These are phyloP conservation scores for Pythium sukuiense DNA, from an alignment of 352 stramenopile genomes.

Conservation along the genomic window DNA sequence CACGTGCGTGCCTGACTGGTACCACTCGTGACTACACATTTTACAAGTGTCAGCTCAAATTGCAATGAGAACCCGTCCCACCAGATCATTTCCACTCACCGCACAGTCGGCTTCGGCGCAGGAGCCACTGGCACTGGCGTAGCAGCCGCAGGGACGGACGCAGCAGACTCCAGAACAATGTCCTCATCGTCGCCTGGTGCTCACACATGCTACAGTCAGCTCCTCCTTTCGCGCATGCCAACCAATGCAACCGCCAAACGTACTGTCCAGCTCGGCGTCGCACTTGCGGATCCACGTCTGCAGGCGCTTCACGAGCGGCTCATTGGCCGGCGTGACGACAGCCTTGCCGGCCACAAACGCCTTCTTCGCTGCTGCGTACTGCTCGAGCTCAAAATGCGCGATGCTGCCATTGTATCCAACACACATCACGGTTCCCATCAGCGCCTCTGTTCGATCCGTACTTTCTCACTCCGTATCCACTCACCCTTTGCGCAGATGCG, in stretches of 20 bases:
- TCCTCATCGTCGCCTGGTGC: constrained; percentile 28
- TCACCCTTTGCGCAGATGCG: constrained; percentile 72
- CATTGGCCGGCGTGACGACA: constrained; percentile 28
- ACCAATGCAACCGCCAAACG: constrained; percentile 12
- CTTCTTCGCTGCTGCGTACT: constrained; percentile 61
- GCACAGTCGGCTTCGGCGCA: constrained; percentile 23
- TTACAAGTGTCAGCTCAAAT: no score
- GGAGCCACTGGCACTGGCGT: constrained; percentile 3
- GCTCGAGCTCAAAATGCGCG: constrained; percentile 81
- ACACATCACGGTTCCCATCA: not conserved
- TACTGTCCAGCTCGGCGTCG: constrained; percentile 76
- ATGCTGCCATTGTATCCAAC: constrained; percentile 34
- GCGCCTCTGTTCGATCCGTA: not conserved
- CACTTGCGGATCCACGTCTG: constrained; percentile 90
- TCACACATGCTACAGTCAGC: constrained; percentile 1
- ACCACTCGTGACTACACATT: constrained; percentile 76
- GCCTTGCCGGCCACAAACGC: constrained; percentile 60
- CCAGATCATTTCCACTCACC: constrained; percentile 13
- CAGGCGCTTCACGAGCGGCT: constrained; percentile 53
- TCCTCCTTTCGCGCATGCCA: not conserved
- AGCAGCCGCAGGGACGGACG: constrained; percentile 1
- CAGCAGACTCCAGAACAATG: constrained; percentile 1
- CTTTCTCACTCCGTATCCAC: constrained; percentile 11
- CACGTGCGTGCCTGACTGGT: constrained; percentile 80
- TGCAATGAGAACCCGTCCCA: not conserved